These are phyloP conservation scores for Cytospora schulzeri DNA, from an alignment of 2,329 filamentous ascomycete species.

Conservation along the genomic window DNA sequence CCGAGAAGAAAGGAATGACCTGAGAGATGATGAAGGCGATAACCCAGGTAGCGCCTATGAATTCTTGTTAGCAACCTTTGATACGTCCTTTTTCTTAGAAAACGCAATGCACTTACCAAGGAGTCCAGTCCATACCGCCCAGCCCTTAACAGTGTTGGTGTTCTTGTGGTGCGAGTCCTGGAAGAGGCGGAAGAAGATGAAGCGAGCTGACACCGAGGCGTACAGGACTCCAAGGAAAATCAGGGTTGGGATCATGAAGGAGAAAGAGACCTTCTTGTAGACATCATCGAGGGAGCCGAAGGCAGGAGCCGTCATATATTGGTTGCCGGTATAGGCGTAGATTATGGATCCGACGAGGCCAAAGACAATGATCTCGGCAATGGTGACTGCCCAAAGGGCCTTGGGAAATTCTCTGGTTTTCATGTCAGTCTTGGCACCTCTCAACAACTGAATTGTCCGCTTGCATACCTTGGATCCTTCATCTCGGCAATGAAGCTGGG, in stretches of 20 bases:
- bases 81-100: constrained; percentile 25
- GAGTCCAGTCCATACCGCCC: constrained; percentile 77
- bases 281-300: constrained; percentile 80
- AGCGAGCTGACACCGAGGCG: constrained; percentile 84
- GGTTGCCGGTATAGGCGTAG: constrained; percentile 85
- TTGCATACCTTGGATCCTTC: constrained; percentile 58
- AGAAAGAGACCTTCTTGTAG: constrained; percentile 87
- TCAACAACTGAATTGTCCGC: constrained; percentile 17
- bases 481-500: constrained; percentile 96
- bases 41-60: constrained; percentile 69
- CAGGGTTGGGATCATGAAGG: constrained; percentile 93
- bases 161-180: constrained; percentile 77
- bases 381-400: constrained; percentile 86
- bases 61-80: constrained; percentile 21
- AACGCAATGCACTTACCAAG: constrained; percentile 49
- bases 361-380: constrained; percentile 85
- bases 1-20: constrained; percentile 90
- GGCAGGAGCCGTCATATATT: constrained; percentile 85
- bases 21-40: constrained; percentile 90
- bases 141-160: constrained; percentile 79
- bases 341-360: constrained; percentile 78
- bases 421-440: not conserved
- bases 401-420: constrained; percentile 78
- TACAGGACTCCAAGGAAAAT: constrained; percentile 92
- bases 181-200: constrained; percentile 90